phyloP scores from a whole-genome alignment of 2,329 filamentous ascomycete species.

The Plenodomus biglobosus region DNA sequence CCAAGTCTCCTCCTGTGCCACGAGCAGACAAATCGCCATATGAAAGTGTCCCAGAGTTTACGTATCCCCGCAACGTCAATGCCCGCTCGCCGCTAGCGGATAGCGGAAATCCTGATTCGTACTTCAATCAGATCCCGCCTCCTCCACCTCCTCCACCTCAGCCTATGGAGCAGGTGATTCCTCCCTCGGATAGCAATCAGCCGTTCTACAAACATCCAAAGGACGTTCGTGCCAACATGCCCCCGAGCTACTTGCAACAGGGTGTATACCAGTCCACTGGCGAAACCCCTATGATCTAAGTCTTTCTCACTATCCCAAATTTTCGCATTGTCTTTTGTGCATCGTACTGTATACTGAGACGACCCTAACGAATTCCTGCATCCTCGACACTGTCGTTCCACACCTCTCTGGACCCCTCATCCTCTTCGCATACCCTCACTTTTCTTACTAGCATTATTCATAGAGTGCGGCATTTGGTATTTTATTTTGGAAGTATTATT shows the following conservation, averaged over 20 bases:
- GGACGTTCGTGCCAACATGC: conserved; percentile 55
- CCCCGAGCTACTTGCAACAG: conserved; percentile 48
- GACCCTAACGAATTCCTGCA: conserved; percentile 34
- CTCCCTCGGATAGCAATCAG: conserved; percentile 37
- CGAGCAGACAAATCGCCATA: conserved; percentile 44
- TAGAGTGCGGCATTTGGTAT: conserved; percentile 28
- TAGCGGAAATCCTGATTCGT: conserved; percentile 25
- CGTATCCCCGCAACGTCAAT: conserved; percentile 27
- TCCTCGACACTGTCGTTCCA: conserved; percentile 23
- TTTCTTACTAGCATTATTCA: conserved; percentile 10
- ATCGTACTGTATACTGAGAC: conserved; percentile 25
- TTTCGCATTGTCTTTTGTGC: conserved; percentile 1
- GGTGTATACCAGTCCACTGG: conserved; percentile 43
- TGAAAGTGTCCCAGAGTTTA: conserved; percentile 46
- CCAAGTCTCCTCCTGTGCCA: conserved; percentile 49
- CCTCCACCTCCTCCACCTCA: conserved; percentile 44
- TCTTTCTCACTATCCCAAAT: background rate
- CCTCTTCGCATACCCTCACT: conserved; percentile 9
- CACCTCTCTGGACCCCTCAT: conserved; percentile 1
- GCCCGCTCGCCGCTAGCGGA: conserved; percentile 34
- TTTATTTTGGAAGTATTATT: conserved; percentile 26
- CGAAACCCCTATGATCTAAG: conserved; percentile 42
- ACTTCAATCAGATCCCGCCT: conserved; percentile 35
- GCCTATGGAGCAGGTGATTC: conserved; percentile 46
- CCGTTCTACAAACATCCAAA: conserved; percentile 47